Base-by-base conservation (phyloP, 192 early-diverging fungal species). In the Coemansia furcata region DNA sequence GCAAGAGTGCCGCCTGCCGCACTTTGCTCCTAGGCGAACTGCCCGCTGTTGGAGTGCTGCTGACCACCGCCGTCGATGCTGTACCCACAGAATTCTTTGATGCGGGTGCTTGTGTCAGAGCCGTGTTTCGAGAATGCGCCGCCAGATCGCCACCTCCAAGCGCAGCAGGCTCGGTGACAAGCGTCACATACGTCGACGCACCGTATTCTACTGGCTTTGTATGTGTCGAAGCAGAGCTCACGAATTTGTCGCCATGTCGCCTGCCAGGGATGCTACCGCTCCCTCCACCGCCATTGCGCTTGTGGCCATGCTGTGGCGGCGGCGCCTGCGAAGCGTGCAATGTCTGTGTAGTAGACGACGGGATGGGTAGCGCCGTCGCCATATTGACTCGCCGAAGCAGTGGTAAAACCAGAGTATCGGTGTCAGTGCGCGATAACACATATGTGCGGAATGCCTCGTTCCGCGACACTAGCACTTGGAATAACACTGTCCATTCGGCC, bases 361-460 rank as follows among this genome's bases (percentile, higher is more conserved):
- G 60, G 30, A 78, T 62, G 0, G 71, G 67, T 46, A 81, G 50
- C 9, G 78, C 72, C 1, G 75, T 76, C 19, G 80, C 74, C 63
- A 66, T 35, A 19, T 66, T 66, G 11, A 82, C 38, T 15, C 54
- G 39, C 38, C 67, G 73, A 17, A 83, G 68, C 54, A 83, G 57
- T 19, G 80, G 80, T 33, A 78, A 49, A 29, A 78, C 57, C 62
- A 83, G 17, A 12, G 80, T 78, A 19, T 83, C 80, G 1, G 76
- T 55, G 14, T 83, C 80, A 0, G 80, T 83, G 21, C 80, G 72
- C 6, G 80, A 76, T 46, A 78, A 50, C 42, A 63, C 72, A 58
- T 83, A 83, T 1, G 74, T 75, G 38, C 75, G 66, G 50, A 78
- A 83, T 33, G 72, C 63, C 17, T 77, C 72, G 40, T 78, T 83